phyloP scores from a whole-genome alignment of 164 flowering plant species.

The Vitis riparia region DNA sequence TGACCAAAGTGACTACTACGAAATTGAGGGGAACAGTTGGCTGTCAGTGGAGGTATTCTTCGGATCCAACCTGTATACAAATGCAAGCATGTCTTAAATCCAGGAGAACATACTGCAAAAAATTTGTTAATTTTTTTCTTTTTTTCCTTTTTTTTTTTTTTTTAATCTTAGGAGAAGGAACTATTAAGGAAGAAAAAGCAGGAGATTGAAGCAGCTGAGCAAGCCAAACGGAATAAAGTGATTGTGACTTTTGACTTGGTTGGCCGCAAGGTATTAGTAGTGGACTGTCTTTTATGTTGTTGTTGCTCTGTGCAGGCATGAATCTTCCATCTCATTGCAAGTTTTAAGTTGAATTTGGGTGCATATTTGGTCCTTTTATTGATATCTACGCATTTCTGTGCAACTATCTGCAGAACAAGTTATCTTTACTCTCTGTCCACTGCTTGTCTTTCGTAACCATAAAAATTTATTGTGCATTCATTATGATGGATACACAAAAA shows the following conservation, averaged over 20 bases:
- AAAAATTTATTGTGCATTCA: neutral
- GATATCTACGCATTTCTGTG: too few relatives aligned
- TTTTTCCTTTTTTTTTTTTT: neutral
- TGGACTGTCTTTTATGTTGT: neutral
- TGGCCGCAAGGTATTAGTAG: slow-evolving; percentile 80
- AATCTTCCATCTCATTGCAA: too few relatives aligned
- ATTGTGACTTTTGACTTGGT: slow-evolving; percentile 88
- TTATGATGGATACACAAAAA: neutral
- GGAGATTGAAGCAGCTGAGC: slow-evolving; percentile 83
- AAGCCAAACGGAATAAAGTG: slow-evolving; percentile 71
- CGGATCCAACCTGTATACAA: neutral
- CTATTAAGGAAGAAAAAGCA: slow-evolving; percentile 73
- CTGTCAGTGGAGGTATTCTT: slow-evolving; percentile 66
- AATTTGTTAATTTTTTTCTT: neutral
- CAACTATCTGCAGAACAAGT: too few relatives aligned
- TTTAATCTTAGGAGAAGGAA: slow-evolving; percentile 71
- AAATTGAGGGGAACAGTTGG: slow-evolving; percentile 87
- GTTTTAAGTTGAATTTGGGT: too few relatives aligned
- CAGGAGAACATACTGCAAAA: neutral
- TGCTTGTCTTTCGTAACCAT: neutral
- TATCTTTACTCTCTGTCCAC: too few relatives aligned
- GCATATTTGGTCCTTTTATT: too few relatives aligned
- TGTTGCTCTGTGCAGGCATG: too few relatives aligned
- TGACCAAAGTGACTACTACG: slow-evolving; percentile 98
- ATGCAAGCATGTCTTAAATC: neutral